Evolutionary conservation across 1,139 yeast genomes (phyloP).

Genomic region (Pichia sp.): DNA sequence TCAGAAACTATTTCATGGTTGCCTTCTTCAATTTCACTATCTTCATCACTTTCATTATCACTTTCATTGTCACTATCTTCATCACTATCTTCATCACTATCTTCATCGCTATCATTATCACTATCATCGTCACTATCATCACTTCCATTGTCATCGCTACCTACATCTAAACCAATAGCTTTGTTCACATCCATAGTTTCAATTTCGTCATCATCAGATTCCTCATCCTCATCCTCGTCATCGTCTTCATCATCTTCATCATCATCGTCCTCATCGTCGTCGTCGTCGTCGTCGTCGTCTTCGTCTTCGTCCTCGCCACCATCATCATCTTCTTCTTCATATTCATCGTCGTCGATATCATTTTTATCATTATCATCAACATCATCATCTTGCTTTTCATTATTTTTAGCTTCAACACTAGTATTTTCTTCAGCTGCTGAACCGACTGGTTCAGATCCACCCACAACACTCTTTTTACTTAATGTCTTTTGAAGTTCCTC

Average conservation of each 20-base stretch:
- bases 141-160: slow-evolving; percentile 8
- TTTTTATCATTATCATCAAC: slow-evolving; percentile 13
- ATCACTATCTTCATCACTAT: slow-evolving; percentile 13
- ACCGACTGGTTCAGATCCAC: slow-evolving; percentile 20
- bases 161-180: slow-evolving; percentile 19
- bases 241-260: slow-evolving; percentile 7
- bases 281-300: slow-evolving; percentile 8
- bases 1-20: slow-evolving; percentile 25
- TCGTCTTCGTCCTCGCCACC: slow-evolving; percentile 3
- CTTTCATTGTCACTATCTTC: slow-evolving; percentile 12
- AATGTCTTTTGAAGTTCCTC: slow-evolving; percentile 35
- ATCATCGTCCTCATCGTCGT: slow-evolving; percentile 20
- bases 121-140: slow-evolving; percentile 13
- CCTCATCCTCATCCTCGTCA: slow-evolving; percentile 9
- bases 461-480: too few relatives aligned
- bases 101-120: slow-evolving; percentile 24
- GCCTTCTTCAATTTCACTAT: slow-evolving; percentile 18
- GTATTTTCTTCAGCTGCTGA: background rate
- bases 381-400: background rate
- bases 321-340: slow-evolving; percentile 18
- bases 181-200: slow-evolving; percentile 15
- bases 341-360: slow-evolving; percentile 17
- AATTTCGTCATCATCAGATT: slow-evolving; percentile 5
- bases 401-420: background rate
- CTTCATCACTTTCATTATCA: slow-evolving; percentile 17